A percentile compares a stretch with the other conserved stretches of the same genome.
These are phyloP conservation scores for Ophiocordyceps camponoti-saundersi DNA, from an alignment of 2,329 filamentous ascomycete species.

Conservation along the genomic window DNA sequence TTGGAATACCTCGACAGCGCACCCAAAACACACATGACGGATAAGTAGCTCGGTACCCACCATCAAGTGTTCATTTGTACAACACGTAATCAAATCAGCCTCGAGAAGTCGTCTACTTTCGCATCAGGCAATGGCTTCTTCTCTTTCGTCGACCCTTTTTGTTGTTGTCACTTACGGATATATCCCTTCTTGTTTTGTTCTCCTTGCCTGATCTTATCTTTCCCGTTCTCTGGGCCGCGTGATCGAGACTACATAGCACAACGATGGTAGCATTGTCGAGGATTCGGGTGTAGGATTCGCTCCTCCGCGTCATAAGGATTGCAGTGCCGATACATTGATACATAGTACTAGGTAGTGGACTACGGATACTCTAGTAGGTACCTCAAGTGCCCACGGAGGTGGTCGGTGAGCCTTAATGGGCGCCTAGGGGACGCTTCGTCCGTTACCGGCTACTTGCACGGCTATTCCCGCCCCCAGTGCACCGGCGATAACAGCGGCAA, in stretches of 20 bases:
- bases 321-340: too few relatives aligned
- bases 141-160: background rate
- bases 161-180: too few relatives aligned
- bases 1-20: background rate
- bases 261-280: too few relatives aligned
- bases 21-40: background rate
- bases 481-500: background rate
- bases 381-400: too few relatives aligned
- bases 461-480: background rate
- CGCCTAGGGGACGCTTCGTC: too few relatives aligned
- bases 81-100: background rate
- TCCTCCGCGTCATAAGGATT: too few relatives aligned
- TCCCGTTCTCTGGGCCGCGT: background rate
- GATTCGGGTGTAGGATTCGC: too few relatives aligned
- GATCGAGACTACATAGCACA: background rate
- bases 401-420: too few relatives aligned
- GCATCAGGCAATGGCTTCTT: too few relatives aligned
- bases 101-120: background rate
- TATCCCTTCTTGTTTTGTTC: background rate
- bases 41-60: background rate
- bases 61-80: background rate
- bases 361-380: too few relatives aligned
- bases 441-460: too few relatives aligned
- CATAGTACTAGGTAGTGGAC: too few relatives aligned
- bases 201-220: background rate